phyloP scores from a whole-genome alignment of 2,329 filamentous ascomycete species.

The Dactylellina parvicollis region DNA sequence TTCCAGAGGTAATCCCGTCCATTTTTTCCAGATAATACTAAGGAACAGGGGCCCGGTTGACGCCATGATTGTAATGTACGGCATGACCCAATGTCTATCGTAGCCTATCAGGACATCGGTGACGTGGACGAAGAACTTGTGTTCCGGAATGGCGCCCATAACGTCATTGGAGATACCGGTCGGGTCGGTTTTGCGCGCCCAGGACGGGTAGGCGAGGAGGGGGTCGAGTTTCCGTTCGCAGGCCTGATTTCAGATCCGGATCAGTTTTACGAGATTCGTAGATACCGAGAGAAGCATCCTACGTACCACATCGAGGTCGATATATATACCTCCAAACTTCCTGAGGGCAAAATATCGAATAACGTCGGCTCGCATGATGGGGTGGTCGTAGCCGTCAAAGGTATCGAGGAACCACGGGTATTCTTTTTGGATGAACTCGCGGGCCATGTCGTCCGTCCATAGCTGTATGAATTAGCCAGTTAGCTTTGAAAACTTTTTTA shows the following conservation, averaged over 20 bases:
- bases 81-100: constrained; percentile 73
- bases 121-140: constrained; percentile 77
- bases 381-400: constrained; percentile 77
- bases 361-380: constrained; percentile 80
- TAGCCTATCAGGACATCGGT: constrained; percentile 75
- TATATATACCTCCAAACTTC: constrained; percentile 81
- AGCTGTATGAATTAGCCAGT: constrained; percentile 65
- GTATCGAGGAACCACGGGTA: constrained; percentile 81
- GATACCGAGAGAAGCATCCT: neutral
- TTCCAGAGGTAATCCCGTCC: constrained; percentile 67
- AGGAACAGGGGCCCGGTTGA: constrained; percentile 80
- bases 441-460: constrained; percentile 77
- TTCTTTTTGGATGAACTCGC: constrained; percentile 76
- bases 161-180: constrained; percentile 84
- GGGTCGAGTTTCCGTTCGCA: constrained; percentile 75
- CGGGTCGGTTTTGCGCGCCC: constrained; percentile 75
- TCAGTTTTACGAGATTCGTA: constrained; percentile 5
- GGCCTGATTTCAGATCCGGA: constrained; percentile 63
- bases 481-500: neutral
- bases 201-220: constrained; percentile 74
- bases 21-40: constrained; percentile 79
- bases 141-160: constrained; percentile 77
- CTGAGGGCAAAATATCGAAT: constrained; percentile 82
- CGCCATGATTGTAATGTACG: constrained; percentile 83
- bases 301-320: constrained; percentile 77